phyloP scores from a whole-genome alignment of 75 land plant species.

The Sequoiadendron giganteum region DNA sequence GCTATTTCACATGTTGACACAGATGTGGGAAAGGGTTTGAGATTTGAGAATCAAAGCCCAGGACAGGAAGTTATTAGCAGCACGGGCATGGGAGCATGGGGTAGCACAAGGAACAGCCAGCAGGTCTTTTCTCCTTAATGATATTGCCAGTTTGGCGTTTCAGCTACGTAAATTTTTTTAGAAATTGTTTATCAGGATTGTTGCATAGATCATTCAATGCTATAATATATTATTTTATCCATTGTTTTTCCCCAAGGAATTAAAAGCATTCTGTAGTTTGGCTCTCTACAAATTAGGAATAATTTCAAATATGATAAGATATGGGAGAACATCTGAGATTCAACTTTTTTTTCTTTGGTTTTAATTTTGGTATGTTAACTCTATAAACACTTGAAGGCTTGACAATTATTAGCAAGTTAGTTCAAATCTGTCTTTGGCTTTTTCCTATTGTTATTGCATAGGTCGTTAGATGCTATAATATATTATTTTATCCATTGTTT shows the following conservation, averaged over 20 bases:
- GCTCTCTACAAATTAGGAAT: neutral
- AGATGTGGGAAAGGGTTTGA: conserved; percentile 18
- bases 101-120: conserved; percentile 30
- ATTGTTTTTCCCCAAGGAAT: neutral
- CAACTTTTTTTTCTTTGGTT: neutral
- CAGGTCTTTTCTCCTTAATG: conserved; percentile 30
- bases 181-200: neutral
- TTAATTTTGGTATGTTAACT: neutral
- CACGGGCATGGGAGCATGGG: conserved; percentile 47
- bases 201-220: neutral
- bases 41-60: conserved; percentile 34
- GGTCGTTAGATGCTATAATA: neutral
- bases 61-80: conserved; percentile 30
- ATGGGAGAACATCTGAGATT: neutral
- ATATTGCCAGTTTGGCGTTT: neutral
- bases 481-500: neutral
- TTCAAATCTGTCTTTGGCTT: neutral
- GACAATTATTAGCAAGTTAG: neutral
- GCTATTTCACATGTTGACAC: conserved; percentile 16
- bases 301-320: neutral
- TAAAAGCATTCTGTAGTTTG: neutral
- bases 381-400: neutral
- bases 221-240: neutral
- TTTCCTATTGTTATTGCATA: neutral
- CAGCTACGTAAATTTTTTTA: neutral